Evolutionary conservation across 75 land plant species (phyloP).

Genomic region (Cupressus sempervirens): DNA sequence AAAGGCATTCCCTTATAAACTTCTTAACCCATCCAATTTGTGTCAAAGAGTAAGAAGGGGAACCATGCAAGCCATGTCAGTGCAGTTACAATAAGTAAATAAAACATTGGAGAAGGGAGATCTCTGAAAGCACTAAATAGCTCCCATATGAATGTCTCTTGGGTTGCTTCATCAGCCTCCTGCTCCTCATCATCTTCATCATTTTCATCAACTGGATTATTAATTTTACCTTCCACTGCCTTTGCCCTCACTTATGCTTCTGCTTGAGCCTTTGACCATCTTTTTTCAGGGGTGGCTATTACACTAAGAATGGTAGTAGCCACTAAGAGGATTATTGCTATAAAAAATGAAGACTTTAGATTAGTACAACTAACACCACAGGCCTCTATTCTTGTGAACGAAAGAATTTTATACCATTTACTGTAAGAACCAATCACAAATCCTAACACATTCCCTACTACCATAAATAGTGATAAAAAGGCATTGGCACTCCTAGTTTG

Average conservation of each 20-base stretch:
- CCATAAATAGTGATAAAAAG: conserved; percentile 91
- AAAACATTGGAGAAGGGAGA: conserved; percentile 72
- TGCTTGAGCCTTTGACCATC: conserved; percentile 22
- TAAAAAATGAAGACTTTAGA: conserved; percentile 86
- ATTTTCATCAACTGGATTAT: background rate
- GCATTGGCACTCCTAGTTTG: conserved; percentile 85
- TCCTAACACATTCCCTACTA: conserved; percentile 85
- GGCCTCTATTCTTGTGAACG: conserved; percentile 66
- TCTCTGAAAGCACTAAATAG: conserved; percentile 65
- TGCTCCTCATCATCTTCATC: conserved; percentile 18
- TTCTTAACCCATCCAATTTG: conserved; percentile 98
- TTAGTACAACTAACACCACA: conserved; percentile 78
- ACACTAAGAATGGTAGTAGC: conserved; percentile 62
- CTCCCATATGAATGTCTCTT: conserved; percentile 88
- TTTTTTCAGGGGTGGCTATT: conserved; percentile 65
- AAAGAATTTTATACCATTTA: conserved; percentile 62
- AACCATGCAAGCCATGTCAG: conserved; percentile 99
- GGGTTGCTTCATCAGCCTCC: conserved; percentile 28
- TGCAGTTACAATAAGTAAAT: conserved; percentile 68
- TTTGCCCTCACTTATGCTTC: conserved; percentile 23
- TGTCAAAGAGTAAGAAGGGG: conserved; percentile 90
- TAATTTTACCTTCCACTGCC: background rate
- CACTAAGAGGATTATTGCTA: conserved; percentile 51
- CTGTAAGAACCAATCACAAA: conserved; percentile 80
- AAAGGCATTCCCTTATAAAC: conserved; percentile 75